phyloP scores from a whole-genome alignment of 2,329 filamentous ascomycete genomes.

The Dothistroma pini region DNA sequence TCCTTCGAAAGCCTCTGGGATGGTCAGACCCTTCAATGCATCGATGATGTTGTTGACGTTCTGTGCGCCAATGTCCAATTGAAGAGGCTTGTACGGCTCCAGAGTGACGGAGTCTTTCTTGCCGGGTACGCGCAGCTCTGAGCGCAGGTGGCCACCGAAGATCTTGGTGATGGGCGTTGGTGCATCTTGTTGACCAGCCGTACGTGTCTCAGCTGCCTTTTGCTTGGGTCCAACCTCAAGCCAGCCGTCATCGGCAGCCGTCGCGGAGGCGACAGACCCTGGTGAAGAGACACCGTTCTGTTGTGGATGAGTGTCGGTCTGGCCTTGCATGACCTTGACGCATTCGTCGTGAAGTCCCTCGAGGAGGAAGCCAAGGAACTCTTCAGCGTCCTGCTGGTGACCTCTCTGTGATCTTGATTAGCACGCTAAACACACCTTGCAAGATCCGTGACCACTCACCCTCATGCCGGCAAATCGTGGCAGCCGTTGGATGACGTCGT shows the following conservation, averaged over 20 bases:
- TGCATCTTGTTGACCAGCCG: constrained; percentile 58
- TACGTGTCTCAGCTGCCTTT: constrained; percentile 78
- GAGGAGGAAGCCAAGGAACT: constrained; percentile 89
- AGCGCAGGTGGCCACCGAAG: constrained; percentile 86
- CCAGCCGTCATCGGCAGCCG: constrained; percentile 61
- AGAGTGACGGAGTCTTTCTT: constrained; percentile 87
- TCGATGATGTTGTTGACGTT: constrained; percentile 89
- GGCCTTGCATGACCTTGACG: constrained; percentile 60
- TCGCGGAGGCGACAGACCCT: constrained; percentile 39
- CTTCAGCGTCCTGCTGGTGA: constrained; percentile 96
- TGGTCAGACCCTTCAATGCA: constrained; percentile 79
- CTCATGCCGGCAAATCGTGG: constrained; percentile 90
- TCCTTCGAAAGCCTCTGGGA: constrained; percentile 77
- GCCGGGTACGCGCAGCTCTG: constrained; percentile 81
- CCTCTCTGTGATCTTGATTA: constrained; percentile 59
- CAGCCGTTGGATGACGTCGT: constrained; percentile 82
- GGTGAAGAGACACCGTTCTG: constrained; percentile 39
- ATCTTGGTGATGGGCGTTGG: constrained; percentile 84
- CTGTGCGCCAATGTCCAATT: constrained; percentile 86
- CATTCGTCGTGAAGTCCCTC: constrained; percentile 94
- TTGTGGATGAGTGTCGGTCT: constrained; percentile 30
- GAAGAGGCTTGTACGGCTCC: constrained; percentile 89
- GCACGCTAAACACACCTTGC: background rate
- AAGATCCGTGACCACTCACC: constrained; percentile 48
- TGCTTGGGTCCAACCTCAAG: constrained; percentile 92